A percentile compares a stretch with the other conserved stretches of the same genome.
Conservation (phyloP, 306 rosid species). For the Lablab purpureus region DNA sequence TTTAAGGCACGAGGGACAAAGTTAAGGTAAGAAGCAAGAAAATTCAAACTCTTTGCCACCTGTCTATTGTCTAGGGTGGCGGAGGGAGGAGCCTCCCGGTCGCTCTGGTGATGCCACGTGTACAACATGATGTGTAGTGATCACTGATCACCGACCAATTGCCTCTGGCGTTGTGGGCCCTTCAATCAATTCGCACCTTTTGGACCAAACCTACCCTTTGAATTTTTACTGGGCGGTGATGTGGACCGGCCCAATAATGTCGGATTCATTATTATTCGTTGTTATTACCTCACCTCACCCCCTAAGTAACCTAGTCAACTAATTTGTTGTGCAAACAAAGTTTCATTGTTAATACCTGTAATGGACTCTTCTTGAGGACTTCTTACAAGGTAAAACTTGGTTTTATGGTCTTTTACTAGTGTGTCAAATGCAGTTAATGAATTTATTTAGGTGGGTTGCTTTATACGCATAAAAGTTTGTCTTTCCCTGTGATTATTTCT, state of each 20-base stretch:
- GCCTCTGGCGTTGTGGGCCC: conserved; percentile 38
- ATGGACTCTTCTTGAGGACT: not conserved
- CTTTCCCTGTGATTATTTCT: not conserved
- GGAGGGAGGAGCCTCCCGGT: conserved; percentile 51
- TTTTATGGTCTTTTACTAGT: not conserved
- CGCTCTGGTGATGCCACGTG: conserved; percentile 58
- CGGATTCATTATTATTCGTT: conserved; percentile 36
- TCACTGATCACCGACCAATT: conserved; percentile 47
- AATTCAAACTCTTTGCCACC: conserved; percentile 44
- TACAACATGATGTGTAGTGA: conserved; percentile 38
- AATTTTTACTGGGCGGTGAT: conserved; percentile 41
- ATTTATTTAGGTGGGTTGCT: not conserved
- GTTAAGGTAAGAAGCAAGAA: not conserved
- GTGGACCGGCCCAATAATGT: conserved; percentile 41
- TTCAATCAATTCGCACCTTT: conserved; percentile 53
- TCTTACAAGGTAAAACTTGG: not conserved
- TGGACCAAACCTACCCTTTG: conserved; percentile 51
- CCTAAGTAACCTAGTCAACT: not conserved
- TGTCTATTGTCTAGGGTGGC: not conserved
- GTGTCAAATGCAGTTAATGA: not conserved
- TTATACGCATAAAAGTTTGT: not conserved
- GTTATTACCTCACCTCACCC: not conserved
- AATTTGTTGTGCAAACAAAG: not conserved
- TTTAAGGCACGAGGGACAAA: not conserved
- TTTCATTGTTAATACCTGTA: not conserved